Conservation (phyloP, 345 rosid genomes). For the Melaleuca alternifolia region DNA sequence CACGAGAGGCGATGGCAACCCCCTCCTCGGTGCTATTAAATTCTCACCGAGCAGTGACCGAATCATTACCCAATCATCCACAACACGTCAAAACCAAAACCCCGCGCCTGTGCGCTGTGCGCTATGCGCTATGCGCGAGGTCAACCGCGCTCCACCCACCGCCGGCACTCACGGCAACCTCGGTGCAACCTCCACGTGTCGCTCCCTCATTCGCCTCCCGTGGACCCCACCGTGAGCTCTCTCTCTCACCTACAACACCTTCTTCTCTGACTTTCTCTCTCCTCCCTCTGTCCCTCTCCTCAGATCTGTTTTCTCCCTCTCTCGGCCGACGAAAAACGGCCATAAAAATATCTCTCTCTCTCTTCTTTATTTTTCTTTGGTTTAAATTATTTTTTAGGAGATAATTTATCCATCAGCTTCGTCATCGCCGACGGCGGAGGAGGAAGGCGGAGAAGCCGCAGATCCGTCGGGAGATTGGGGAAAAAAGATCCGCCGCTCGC, state of each 20-base stretch:
- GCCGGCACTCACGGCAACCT: neutral
- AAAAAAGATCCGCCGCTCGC: neutral
- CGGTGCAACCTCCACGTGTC: neutral
- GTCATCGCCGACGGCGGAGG: neutral
- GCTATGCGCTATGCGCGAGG: too few relatives aligned
- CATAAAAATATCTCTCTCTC: neutral
- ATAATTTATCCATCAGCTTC: neutral
- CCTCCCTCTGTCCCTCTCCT: neutral
- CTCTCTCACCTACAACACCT: neutral
- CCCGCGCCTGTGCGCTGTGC: too few relatives aligned
- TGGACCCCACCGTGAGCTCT: constrained; percentile 8
- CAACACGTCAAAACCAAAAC: neutral
- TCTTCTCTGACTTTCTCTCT: neutral
- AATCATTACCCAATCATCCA: neutral
- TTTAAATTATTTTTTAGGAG: neutral
- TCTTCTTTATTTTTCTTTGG: neutral
- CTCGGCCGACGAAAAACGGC: constrained; percentile 16
- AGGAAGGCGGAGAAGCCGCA: neutral
- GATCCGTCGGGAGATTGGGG: neutral
- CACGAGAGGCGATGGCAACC: too few relatives aligned
- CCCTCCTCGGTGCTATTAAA: neutral
- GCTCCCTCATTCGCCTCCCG: neutral
- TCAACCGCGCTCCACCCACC: neutral
- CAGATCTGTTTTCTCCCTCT: neutral
- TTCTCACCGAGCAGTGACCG: neutral